phyloP scores from a whole-genome alignment of 2,329 filamentous ascomycete species.

The Aureobasidium sp. region DNA sequence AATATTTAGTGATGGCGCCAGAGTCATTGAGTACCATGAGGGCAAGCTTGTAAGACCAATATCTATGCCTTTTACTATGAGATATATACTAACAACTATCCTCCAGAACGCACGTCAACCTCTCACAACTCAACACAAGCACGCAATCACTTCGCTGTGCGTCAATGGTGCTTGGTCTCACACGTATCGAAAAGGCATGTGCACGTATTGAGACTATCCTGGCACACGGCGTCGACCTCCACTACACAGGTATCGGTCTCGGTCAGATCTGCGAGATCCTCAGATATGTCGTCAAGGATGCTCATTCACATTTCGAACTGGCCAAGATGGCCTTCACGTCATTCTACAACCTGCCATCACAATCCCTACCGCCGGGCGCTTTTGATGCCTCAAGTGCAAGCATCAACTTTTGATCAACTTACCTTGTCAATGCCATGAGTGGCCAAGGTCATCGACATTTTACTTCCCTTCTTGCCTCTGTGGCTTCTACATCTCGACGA shows the following conservation, averaged over 20 bases:
- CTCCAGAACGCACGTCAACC: not conserved
- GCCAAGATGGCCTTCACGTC: not conserved
- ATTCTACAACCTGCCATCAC: not conserved
- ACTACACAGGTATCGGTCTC: not conserved
- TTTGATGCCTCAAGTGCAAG: not conserved
- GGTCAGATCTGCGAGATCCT: slow-evolving; percentile 1
- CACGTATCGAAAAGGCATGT: slow-evolving; percentile 6
- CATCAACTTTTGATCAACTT: not conserved
- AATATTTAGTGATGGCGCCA: not conserved
- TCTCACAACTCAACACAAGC: not conserved
- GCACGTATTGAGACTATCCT: not conserved
- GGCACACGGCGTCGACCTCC: not conserved
- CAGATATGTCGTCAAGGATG: not conserved
- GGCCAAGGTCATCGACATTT: not conserved
- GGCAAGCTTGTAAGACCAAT: not conserved
- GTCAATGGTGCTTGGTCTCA: not conserved
- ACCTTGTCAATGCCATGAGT: not conserved
- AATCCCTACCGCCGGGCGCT: not conserved
- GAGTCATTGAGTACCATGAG: not conserved
- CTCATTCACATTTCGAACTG: not conserved
- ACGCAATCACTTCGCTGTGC: slow-evolving; percentile 10
- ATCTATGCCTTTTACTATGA: not conserved
- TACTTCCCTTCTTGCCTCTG: not conserved
- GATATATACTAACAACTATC: not conserved
- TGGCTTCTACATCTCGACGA: not conserved